These are phyloP conservation scores for Suillus tomentosus DNA, from an alignment of 768 basidiomycete species.

Conservation along the genomic window DNA sequence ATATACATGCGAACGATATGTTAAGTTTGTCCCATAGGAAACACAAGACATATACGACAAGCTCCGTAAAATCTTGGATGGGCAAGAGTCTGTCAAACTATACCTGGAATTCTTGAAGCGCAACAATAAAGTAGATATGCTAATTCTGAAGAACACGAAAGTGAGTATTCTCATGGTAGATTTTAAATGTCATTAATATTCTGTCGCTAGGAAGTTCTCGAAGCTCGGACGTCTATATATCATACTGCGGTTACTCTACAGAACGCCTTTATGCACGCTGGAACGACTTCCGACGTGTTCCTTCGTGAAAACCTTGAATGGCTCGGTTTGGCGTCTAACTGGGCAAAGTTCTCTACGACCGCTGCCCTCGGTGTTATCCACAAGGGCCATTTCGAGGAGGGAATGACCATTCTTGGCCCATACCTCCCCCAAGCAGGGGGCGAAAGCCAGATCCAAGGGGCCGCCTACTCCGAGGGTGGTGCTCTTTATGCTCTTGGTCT, in stretches of 20 bases:
- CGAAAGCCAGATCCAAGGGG: constrained; percentile 75
- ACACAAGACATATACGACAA: constrained; percentile 69
- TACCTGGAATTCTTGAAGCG: constrained; percentile 95
- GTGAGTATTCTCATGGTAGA: constrained; percentile 37
- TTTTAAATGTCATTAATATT: constrained; percentile 12
- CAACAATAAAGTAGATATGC: constrained; percentile 90
- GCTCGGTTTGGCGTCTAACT: constrained; percentile 93
- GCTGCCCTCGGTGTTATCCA: constrained; percentile 97
- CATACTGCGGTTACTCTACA: constrained; percentile 96
- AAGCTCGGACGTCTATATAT: constrained; percentile 94
- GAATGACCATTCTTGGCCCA: constrained; percentile 88
- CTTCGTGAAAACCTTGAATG: constrained; percentile 96
- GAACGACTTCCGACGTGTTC: constrained; percentile 93
- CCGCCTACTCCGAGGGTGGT: constrained; percentile 92
- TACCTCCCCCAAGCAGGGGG: constrained; percentile 84
- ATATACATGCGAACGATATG: constrained; percentile 10
- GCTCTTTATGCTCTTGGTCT: constrained; percentile 94
- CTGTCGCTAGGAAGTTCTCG: constrained; percentile 71
- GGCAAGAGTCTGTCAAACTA: constrained; percentile 88
- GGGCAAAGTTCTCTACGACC: constrained; percentile 98
- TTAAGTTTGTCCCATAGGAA: constrained; percentile 40
- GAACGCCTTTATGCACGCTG: constrained; percentile 98
- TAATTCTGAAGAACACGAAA: constrained; percentile 92
- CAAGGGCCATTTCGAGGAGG: constrained; percentile 94
- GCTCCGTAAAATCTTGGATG: constrained; percentile 80